Percentiles rank a stretch among this genome's conserved stretches.
These are phyloP conservation scores for Eucalyptus viminalis DNA, from an alignment of 345 rosid species.

Conservation along the genomic window DNA sequence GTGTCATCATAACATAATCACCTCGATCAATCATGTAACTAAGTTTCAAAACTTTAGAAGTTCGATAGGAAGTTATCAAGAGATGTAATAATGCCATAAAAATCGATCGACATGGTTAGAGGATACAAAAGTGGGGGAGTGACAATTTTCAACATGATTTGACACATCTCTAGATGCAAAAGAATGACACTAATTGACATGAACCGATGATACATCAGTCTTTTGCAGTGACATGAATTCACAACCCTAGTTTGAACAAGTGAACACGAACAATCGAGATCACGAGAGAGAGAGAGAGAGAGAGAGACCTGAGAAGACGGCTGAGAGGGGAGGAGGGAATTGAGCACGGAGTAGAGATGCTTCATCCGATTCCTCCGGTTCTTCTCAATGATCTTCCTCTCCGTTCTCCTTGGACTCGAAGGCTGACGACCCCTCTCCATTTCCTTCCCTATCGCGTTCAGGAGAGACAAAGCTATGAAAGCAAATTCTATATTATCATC, in stretches of 20 bases:
- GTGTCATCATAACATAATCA: not conserved
- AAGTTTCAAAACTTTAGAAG: not conserved
- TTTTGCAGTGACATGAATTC: not conserved
- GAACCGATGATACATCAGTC: not conserved
- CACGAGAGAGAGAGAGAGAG: too few relatives aligned
- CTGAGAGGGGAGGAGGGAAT: constrained; percentile 30
- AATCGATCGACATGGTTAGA: not conserved
- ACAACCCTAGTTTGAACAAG: not conserved
- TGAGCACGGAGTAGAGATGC: constrained; percentile 24
- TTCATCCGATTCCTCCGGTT: constrained; percentile 46
- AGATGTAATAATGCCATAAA: not conserved
- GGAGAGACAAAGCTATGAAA: not conserved
- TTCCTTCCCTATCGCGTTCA: not conserved
- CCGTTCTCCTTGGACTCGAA: not conserved
- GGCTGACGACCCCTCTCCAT: constrained; percentile 1
- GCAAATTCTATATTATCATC: not conserved
- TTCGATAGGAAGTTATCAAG: not conserved
- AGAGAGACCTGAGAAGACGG: constrained; percentile 6
- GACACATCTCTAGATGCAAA: not conserved
- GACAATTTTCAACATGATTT: not conserved
- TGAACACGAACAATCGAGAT: not conserved
- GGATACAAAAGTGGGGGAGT: not conserved
- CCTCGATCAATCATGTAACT: not conserved
- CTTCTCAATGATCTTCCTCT: constrained; percentile 44
- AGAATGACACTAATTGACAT: not conserved